phyloP scores from a whole-genome alignment of 169 alveolate species.

The Cryptosporidium baileyi region DNA sequence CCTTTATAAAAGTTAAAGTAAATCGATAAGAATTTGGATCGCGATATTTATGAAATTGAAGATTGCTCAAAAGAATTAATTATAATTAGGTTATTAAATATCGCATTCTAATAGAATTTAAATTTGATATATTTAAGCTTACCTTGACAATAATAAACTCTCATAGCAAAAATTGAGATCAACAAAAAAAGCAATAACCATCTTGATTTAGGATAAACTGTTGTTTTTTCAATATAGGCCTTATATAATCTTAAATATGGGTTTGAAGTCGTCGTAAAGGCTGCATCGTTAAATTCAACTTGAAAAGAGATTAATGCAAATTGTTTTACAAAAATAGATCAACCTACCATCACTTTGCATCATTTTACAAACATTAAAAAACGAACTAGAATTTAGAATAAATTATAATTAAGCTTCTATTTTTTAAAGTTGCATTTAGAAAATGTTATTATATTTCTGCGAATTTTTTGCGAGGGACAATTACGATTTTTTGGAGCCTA shows the following conservation, averaged over 20 bases:
- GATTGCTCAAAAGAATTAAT: not conserved
- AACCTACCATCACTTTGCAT: slow-evolving; percentile 70
- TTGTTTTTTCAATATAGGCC: slow-evolving; percentile 73
- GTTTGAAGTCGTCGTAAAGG: slow-evolving; percentile 32
- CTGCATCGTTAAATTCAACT: slow-evolving; percentile 21
- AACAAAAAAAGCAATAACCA: slow-evolving; percentile 72
- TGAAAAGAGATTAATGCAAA: not conserved
- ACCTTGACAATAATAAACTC: slow-evolving; percentile 74
- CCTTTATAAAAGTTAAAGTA: no score
- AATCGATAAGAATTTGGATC: no score
- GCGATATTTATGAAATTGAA: no score
- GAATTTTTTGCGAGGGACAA: slow-evolving; percentile 38
- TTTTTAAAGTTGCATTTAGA: no score
- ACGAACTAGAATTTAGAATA: not conserved
- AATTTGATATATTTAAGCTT: no score
- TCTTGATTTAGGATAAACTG: slow-evolving; percentile 77
- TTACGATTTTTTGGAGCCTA: slow-evolving; percentile 54
- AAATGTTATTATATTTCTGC: slow-evolving; percentile 1
- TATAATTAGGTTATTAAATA: not conserved
- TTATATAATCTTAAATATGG: slow-evolving; percentile 35
- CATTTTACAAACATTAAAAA: not conserved
- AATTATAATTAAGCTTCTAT: not conserved
- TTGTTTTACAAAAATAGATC: not conserved
- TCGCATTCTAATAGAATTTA: no score
- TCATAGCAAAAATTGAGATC: slow-evolving; percentile 64